Percentiles rank a stretch among this genome's conserved stretches.
Conservation (phyloP, 441 rosid species). For the Biscutella laevigata region DNA sequence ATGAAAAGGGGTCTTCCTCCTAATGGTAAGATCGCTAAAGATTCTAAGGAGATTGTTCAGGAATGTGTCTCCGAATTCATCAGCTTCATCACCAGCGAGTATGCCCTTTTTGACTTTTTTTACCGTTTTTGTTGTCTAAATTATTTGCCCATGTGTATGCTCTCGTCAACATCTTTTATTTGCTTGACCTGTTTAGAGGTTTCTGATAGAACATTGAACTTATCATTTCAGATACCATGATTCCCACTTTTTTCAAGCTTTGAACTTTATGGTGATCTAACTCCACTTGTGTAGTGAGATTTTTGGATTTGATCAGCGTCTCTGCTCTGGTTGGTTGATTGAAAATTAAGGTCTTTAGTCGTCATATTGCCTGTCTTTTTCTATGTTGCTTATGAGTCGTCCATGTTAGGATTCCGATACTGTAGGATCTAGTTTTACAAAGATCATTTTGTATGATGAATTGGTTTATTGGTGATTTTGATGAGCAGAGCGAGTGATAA, state of each 20-base stretch:
- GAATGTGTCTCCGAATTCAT: slow-evolving; percentile 97
- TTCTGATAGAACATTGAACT: background rate
- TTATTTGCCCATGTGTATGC: background rate
- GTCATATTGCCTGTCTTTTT: background rate
- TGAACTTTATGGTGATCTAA: slow-evolving; percentile 1
- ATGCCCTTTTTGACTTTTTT: background rate
- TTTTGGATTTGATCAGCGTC: background rate
- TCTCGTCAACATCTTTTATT: background rate
- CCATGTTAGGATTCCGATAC: background rate
- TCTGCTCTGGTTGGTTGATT: background rate
- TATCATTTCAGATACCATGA: background rate
- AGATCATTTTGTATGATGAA: background rate
- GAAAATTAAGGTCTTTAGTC: background rate
- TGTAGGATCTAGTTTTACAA: background rate
- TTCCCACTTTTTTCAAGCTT: background rate
- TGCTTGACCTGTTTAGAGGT: background rate
- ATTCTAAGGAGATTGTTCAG: slow-evolving; percentile 89
- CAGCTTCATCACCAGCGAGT: slow-evolving; percentile 99
- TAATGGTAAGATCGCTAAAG: slow-evolving; percentile 93
- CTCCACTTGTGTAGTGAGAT: background rate
- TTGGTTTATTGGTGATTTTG: background rate
- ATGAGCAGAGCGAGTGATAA: slow-evolving; percentile 85
- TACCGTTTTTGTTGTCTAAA: background rate
- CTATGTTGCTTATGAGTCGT: background rate
- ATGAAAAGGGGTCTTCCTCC: slow-evolving; percentile 89